Conservation (phyloP, 2,329 filamentous ascomycete species). For the Colletotrichum caudatum region DNA sequence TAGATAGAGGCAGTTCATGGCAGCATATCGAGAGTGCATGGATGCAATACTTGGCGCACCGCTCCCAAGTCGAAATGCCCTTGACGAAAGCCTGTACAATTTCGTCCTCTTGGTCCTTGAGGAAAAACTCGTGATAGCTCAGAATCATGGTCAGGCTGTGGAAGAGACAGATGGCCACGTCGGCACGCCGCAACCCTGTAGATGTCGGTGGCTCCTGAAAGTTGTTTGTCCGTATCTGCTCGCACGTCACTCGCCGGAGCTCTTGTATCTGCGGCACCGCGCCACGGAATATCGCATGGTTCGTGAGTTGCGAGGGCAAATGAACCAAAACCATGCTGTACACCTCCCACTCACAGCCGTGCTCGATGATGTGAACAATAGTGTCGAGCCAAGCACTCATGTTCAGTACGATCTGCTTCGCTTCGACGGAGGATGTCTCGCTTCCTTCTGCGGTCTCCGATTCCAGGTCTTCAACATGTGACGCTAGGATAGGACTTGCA, state of each 20-base stretch:
- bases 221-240: conserved; percentile 80
- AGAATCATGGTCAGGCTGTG: conserved; percentile 88
- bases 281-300: conserved; percentile 84
- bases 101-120: conserved; percentile 88
- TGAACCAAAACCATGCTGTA: conserved; percentile 92
- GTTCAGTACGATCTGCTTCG: conserved; percentile 63
- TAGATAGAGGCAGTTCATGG: conserved; percentile 89
- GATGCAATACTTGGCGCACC: conserved; percentile 91
- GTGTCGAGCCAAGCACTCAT: conserved; percentile 81
- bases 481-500: conserved; percentile 66
- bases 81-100: conserved; percentile 88
- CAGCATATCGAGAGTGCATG: conserved; percentile 95
- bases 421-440: conserved; percentile 36
- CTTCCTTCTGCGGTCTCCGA: conserved; percentile 27
- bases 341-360: conserved; percentile 86
- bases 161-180: conserved; percentile 90
- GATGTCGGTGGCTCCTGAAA: conserved; percentile 85
- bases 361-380: conserved; percentile 75
- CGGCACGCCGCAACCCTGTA: conserved; percentile 85
- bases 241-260: conserved; percentile 81
- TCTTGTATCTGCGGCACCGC: conserved; percentile 81
- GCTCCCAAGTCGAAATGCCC: conserved; percentile 86
- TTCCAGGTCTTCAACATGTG: conserved; percentile 48
- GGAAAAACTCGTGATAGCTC: conserved; percentile 89
- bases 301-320: conserved; percentile 87